Percentiles rank a stretch among this genome's conserved stretches.
Conservation (phyloP, 257 asterid species). For the Lithospermum erythrorhizon region DNA sequence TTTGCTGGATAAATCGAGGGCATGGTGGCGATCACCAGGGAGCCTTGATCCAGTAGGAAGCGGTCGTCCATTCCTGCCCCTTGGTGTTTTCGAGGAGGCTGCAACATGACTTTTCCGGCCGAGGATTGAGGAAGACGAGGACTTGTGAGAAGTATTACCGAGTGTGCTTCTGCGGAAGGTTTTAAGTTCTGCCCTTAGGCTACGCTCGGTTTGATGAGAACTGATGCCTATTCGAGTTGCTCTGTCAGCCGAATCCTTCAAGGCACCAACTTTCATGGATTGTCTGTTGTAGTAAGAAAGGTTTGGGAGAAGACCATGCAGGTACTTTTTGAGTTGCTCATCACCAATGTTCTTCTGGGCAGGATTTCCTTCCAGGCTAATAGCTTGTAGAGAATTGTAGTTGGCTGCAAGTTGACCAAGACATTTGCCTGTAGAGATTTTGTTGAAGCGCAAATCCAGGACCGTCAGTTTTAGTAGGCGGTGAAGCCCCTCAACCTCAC, state of each 20-base stretch:
- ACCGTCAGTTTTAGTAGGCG: slow-evolving; percentile 80
- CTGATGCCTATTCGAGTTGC: slow-evolving; percentile 48
- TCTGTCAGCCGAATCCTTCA: slow-evolving; percentile 63
- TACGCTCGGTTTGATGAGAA: slow-evolving; percentile 48
- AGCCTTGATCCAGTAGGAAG: slow-evolving; percentile 54
- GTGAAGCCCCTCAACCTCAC: slow-evolving; percentile 98
- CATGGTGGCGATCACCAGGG: slow-evolving; percentile 19
- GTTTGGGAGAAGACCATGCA: slow-evolving; percentile 74
- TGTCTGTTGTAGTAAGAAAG: slow-evolving; percentile 69
- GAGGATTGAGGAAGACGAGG: slow-evolving; percentile 40
- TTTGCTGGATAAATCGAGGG: slow-evolving; percentile 28
- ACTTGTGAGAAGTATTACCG: slow-evolving; percentile 39
- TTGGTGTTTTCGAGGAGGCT: slow-evolving; percentile 31
- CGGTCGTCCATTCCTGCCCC: slow-evolving; percentile 38
- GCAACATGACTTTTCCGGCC: slow-evolving; percentile 49
- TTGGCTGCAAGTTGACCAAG: slow-evolving; percentile 98
- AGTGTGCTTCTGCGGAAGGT: slow-evolving; percentile 40
- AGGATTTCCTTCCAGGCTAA: slow-evolving; percentile 90
- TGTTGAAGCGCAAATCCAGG: slow-evolving; percentile 86
- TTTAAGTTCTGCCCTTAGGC: slow-evolving; percentile 41
- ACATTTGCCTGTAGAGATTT: slow-evolving; percentile 78
- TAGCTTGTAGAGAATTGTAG: slow-evolving; percentile 77
- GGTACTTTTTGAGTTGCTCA: slow-evolving; percentile 65
- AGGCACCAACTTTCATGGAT: slow-evolving; percentile 49
- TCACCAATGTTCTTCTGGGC: slow-evolving; percentile 93